These are phyloP conservation scores for Colletotrichum tabaci DNA, from an alignment of 2,329 filamentous ascomycete species.

Conservation along the genomic window DNA sequence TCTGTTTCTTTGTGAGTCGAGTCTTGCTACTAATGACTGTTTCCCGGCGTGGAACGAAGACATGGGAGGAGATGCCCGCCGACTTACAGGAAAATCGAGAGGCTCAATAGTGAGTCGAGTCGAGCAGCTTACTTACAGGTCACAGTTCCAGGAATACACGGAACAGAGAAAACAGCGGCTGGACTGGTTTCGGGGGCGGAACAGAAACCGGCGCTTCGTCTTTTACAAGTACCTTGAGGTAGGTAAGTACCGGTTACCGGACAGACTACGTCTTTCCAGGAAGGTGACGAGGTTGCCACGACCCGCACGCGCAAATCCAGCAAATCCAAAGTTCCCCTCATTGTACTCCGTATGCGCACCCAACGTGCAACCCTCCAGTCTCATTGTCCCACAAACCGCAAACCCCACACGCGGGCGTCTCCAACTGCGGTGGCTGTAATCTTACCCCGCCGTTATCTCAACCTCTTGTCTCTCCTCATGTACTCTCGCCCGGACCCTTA, in stretches of 20 bases:
- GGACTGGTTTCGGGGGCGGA: constrained; percentile 10
- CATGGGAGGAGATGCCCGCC: not conserved
- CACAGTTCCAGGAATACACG: not conserved
- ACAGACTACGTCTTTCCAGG: constrained; percentile 37
- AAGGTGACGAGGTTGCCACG: constrained; percentile 40
- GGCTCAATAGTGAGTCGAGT: constrained; percentile 26
- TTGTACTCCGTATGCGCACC: not conserved
- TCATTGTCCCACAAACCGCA: not conserved
- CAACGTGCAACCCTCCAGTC: constrained; percentile 5
- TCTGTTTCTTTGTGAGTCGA: constrained; percentile 14
- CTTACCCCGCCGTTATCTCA: constrained; percentile 43
- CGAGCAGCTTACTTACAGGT: constrained; percentile 3
- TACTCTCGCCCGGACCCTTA: constrained; percentile 12
- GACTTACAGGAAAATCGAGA: constrained; percentile 24
- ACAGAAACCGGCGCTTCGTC: constrained; percentile 5
- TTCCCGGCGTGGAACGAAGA: not conserved
- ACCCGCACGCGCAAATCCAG: constrained; percentile 31
- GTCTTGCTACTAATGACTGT: not conserved
- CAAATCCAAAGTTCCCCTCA: constrained; percentile 23
- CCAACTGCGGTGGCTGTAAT: constrained; percentile 28
- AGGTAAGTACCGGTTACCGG: constrained; percentile 32
- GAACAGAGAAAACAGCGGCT: not conserved
- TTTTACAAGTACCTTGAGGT: not conserved
- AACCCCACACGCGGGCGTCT: constrained; percentile 36
- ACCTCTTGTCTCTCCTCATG: constrained; percentile 6